These are phyloP conservation scores for Kwoniella europaea DNA, from an alignment of 768 basidiomycete species.

Conservation along the genomic window DNA sequence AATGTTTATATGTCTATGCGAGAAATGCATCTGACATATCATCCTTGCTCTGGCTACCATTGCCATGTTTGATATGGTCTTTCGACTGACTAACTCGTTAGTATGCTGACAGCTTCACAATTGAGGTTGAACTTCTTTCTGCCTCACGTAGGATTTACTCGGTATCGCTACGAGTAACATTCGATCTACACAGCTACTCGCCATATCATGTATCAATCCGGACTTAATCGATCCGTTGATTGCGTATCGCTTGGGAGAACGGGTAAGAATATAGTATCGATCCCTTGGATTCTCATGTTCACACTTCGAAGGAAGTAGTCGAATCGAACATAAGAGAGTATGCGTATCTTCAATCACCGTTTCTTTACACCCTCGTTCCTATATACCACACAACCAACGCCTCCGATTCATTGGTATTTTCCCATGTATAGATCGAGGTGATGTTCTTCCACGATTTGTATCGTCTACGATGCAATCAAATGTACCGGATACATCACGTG, in stretches of 20 bases:
- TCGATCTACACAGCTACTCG: neutral
- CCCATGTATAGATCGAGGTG: no score
- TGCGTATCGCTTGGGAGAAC: no score
- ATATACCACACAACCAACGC: neutral
- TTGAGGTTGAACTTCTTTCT: neutral
- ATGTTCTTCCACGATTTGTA: neutral
- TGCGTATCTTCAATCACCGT: neutral
- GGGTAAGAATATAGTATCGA: no score
- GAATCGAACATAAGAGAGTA: neutral
- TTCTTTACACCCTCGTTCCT: neutral
- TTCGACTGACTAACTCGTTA: no score
- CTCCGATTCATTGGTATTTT: neutral
- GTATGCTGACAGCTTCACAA: no score
- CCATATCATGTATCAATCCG: neutral
- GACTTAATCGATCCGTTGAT: no score
- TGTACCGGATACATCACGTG: neutral
- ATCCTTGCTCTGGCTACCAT: neutral
- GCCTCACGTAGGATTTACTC: neutral
- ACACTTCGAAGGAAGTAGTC: neutral
- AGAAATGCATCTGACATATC: constrained; percentile 1
- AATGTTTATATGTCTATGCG: neutral
- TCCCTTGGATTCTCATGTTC: neutral
- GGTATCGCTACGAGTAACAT: neutral
- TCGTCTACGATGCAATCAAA: neutral
- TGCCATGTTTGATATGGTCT: no score